Evolutionary conservation across 805 yeast genomes (phyloP).

Genomic region (Wickerhamiella slavikovae): DNA sequence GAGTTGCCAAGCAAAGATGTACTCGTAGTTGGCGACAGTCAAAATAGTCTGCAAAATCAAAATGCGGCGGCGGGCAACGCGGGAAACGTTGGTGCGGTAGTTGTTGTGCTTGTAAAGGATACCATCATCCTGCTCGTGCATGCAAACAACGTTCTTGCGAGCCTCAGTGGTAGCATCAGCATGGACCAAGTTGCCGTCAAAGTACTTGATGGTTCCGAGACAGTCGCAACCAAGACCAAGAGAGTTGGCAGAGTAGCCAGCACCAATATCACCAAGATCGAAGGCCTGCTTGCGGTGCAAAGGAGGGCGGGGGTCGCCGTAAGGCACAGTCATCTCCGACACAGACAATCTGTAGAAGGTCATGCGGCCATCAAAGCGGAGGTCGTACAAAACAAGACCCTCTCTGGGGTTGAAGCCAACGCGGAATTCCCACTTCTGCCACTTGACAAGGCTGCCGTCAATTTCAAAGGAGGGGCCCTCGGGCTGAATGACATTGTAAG

Average conservation of each 20-base stretch:
- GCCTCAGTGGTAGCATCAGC: slow-evolving; percentile 40
- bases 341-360: slow-evolving; percentile 51
- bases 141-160: slow-evolving; percentile 52
- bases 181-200: slow-evolving; percentile 38
- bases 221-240: slow-evolving; percentile 64
- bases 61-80: slow-evolving; percentile 58
- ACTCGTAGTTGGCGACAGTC: slow-evolving; percentile 72
- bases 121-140: slow-evolving; percentile 76
- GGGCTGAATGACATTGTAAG: slow-evolving; percentile 62
- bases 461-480: slow-evolving; percentile 60
- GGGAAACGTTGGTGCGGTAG: slow-evolving; percentile 56
- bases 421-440: slow-evolving; percentile 78
- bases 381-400: slow-evolving; percentile 57
- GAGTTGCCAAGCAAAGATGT: slow-evolving; percentile 48
- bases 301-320: slow-evolving; percentile 68
- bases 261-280: slow-evolving; percentile 69
- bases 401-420: slow-evolving; percentile 53
- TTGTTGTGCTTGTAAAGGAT: slow-evolving; percentile 58
- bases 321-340: slow-evolving; percentile 75
- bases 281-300: slow-evolving; percentile 75
- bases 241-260: slow-evolving; percentile 51
- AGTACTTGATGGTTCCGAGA: slow-evolving; percentile 56
- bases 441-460: slow-evolving; percentile 37
- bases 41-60: slow-evolving; percentile 64
- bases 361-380: slow-evolving; percentile 57